Evolutionary conservation across 2,329 filamentous ascomycete genomes (phyloP), one percentile per base, ranked within the genome.

Genomic region (Myriosclerotinia scirpicola): DNA sequence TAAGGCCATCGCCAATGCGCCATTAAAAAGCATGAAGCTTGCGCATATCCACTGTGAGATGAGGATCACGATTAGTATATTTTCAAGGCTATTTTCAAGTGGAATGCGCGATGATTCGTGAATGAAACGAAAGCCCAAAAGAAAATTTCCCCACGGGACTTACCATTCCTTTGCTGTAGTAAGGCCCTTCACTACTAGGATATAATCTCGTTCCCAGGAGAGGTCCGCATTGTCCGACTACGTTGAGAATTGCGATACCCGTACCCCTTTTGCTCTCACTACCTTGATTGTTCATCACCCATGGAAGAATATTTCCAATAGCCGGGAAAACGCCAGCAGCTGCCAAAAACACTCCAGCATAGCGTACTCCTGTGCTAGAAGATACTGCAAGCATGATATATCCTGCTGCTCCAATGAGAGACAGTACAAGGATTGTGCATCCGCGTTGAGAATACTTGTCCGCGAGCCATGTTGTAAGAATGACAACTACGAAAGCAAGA

Each of bases 231-330:
- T 89, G 90, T 0, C 88, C 89, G 54, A 91, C 80, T 70, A 89
- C 77, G 72, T 90, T 90, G 55, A 88, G 78, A 26, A 91, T 82
- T 12, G 88, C 85, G 64, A 91, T 88, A 5, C 83, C 83, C 1
- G 84, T 84, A 3, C 89, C 89, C 4, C 88, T 83, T 60, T 89
- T 86, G 4, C 87, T 88, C 73, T 90, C 87, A 54, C 81, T 85
- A 14, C 88, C 87, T 75, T 90, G 87, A 74, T 91, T 91, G 75
- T 90, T 87, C 5, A 89, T 76, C 1, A 90, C 88, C 76, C 89
- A 90, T 0, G 89, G 88, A 48, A 92, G 83, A 11, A 90, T 88
- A 70, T 91, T 90, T 5, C 86, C 85, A 52, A 92, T 87, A 71
- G 84, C 85, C 0, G 88, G 86, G 55, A 92, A 88, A 30, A 92